Evolutionary conservation across 2,329 filamentous ascomycete genomes (phyloP), one percentile per base, ranked within the genome.

Genomic region (Aspergillus sp.): DNA sequence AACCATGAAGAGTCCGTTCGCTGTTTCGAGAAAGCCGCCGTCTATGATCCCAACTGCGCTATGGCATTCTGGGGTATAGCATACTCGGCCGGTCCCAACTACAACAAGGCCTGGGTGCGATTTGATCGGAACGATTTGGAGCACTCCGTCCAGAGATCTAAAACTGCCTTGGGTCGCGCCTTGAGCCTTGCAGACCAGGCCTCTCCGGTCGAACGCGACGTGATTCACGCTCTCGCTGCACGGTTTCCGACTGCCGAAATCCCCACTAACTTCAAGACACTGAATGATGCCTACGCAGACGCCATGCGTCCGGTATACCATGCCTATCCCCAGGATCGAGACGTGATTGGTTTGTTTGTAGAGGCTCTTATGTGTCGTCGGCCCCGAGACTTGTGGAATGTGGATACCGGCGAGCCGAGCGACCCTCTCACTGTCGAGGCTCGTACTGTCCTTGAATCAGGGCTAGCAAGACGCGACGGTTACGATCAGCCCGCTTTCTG

Each of bases 71-170:
- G 73, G 73, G 73, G 73, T 5, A 55, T 74, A 10, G 73, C 90
- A 0, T 91, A 89, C 68, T 80, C 86, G 0, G 73, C 88, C 0
- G 90, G 90, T 0, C 89, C 90, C 2, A 92, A 93, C 67, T 88
- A 89, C 73, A 90, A 92, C 77, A 91, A 92, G 68, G 86, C 89
- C 0, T 92, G 90, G 90, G 82, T 84, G 16, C 80, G 84, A 10
- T 91, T 91, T 63, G 88, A 89, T 57, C 73, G 80, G 1, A 73
- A 78, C 0, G 90, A 92, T 63, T 77, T 87, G 2, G 72, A 77
- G 14, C 70, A 22, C 5, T 61, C 79, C 2, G 75, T 88, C 10
- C 68, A 74, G 29, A 75, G 76, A 31, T 82, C 82, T 3, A 75
- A 80, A 45, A 57, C 69, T 10, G 80, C 81, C 0, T 78, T 55